These are phyloP conservation scores for Xylaria palmicola DNA, from an alignment of 495 filamentous ascomycete genomes.

Conservation along the genomic window DNA sequence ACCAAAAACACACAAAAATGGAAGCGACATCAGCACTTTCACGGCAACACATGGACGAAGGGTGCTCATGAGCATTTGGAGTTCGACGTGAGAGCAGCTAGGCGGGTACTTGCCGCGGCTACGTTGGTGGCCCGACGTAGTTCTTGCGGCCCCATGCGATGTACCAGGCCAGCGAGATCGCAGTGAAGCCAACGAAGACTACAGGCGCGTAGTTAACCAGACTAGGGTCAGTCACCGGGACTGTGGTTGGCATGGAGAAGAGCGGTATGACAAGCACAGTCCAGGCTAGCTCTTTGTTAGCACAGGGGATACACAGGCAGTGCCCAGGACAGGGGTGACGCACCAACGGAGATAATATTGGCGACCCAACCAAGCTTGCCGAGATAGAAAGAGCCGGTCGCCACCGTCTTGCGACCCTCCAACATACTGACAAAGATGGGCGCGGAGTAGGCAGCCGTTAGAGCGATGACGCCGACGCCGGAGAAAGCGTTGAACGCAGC, in stretches of 20 bases:
- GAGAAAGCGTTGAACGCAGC: conserved; percentile 61
- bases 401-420: conserved; percentile 50
- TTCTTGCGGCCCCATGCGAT: conserved; percentile 61
- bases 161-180: conserved; percentile 46
- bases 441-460: conserved; percentile 57
- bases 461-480: conserved; percentile 60
- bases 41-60: not conserved
- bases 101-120: not conserved
- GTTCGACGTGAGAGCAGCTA: not conserved
- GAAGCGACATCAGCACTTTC: not conserved
- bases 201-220: conserved; percentile 68
- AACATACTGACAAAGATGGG: conserved; percentile 58
- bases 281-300: conserved; percentile 48
- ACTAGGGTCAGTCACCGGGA: conserved; percentile 58
- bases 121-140: conserved; percentile 64
- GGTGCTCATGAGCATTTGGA: not conserved
- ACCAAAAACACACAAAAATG: not conserved
- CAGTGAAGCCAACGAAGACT: conserved; percentile 60
- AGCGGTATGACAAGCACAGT: conserved; percentile 61
- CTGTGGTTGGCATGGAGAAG: conserved; percentile 62
- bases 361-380: conserved; percentile 53
- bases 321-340: conserved; percentile 21
- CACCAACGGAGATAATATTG: conserved; percentile 57
- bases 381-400: conserved; percentile 55
- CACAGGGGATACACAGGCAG: conserved; percentile 12